Evolutionary conservation across 1,284 basidiomycete genomes (phyloP).

Genomic region (Waitea zeae): DNA sequence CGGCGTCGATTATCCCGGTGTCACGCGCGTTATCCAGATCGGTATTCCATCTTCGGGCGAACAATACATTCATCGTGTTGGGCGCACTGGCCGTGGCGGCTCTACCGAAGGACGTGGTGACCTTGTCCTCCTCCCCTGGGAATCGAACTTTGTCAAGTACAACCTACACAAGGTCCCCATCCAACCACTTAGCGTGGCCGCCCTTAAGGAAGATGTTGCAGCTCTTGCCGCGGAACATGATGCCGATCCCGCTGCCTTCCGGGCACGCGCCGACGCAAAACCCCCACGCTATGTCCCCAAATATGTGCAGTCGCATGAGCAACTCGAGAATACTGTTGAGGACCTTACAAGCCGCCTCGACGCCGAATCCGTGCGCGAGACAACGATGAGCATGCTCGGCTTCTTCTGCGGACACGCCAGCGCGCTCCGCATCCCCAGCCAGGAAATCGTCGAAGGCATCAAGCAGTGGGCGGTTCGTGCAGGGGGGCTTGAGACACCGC

Average conservation of each 20-base stretch:
- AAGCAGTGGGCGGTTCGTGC: slow-evolving; percentile 48
- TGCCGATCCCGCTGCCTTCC: slow-evolving; percentile 18
- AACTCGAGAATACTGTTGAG: slow-evolving; percentile 15
- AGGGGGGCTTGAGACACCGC: slow-evolving; percentile 29
- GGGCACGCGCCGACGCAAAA: slow-evolving; percentile 5
- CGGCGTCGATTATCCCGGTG: slow-evolving; percentile 81
- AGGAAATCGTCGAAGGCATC: slow-evolving; percentile 39
- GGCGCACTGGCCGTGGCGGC: slow-evolving; percentile 75
- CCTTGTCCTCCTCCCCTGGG: slow-evolving; percentile 75
- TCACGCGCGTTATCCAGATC: slow-evolving; percentile 88
- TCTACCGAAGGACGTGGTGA: slow-evolving; percentile 65
- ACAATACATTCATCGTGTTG: slow-evolving; percentile 85
- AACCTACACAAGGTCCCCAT: slow-evolving; percentile 60
- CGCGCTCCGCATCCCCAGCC: slow-evolving; percentile 29
- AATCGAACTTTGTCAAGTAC: slow-evolving; percentile 54
- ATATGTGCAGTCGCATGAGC: slow-evolving; percentile 6
- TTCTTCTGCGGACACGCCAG: slow-evolving; percentile 48
- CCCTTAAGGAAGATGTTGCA: slow-evolving; percentile 31
- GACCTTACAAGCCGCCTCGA: slow-evolving; percentile 23
- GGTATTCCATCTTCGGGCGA: slow-evolving; percentile 61
- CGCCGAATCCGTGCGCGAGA: slow-evolving; percentile 37
- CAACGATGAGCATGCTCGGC: slow-evolving; percentile 58
- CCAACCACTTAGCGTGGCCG: slow-evolving; percentile 33
- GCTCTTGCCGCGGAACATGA: slow-evolving; percentile 36
- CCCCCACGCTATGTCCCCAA: slow-evolving; percentile 4